phyloP scores from a whole-genome alignment of 768 basidiomycete genomes.

The Mycena alexandri region DNA sequence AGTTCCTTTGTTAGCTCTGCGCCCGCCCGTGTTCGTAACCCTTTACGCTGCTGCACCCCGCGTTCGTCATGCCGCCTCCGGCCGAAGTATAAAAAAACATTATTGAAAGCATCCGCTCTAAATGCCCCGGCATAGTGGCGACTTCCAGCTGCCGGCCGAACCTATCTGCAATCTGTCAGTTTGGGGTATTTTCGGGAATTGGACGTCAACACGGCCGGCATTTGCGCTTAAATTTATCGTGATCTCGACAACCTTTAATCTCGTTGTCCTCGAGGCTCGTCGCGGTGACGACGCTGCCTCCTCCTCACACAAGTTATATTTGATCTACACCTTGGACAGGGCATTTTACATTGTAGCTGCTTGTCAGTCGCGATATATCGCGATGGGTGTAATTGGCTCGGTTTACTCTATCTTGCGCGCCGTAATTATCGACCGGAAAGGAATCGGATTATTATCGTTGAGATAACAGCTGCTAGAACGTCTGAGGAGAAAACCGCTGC shows the following conservation, averaged over 20 bases:
- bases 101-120: conserved; percentile 14
- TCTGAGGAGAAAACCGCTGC: not conserved
- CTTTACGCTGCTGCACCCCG: not conserved
- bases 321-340: not conserved
- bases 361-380: too few species aligned
- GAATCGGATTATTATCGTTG: not conserved
- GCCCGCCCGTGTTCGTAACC: not conserved
- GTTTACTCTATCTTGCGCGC: not conserved
- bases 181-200: conserved; percentile 16
- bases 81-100: not conserved
- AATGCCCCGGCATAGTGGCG: not conserved
- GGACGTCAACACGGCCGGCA: too few species aligned
- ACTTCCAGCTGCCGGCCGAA: not conserved
- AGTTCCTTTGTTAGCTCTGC: conserved; percentile 29
- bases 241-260: not conserved
- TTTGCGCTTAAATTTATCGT: too few species aligned
- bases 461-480: not conserved
- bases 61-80: not conserved
- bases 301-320: not conserved
- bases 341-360: not conserved
- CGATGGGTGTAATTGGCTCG: too few species aligned
- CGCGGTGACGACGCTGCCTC: too few species aligned
- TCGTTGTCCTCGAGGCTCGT: too few species aligned
- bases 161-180: conserved; percentile 12
- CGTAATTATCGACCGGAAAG: not conserved